A percentile compares a stretch with the other conserved stretches of the same genome.
phyloP scores from a whole-genome alignment of 2,329 filamentous ascomycete genomes.

The Alternaria brassicae region DNA sequence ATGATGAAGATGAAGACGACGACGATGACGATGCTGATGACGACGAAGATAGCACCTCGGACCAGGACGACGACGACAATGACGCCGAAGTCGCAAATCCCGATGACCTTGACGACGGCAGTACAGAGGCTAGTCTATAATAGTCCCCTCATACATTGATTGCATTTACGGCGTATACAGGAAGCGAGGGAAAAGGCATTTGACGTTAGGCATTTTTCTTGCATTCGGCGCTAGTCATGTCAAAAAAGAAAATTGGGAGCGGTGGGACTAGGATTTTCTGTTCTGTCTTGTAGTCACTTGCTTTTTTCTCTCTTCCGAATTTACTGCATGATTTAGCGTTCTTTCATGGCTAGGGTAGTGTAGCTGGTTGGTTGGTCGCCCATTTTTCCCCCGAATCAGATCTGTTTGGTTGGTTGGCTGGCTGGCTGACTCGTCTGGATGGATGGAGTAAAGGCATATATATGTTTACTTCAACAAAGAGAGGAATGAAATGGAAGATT shows the following conservation, averaged over 20 bases:
- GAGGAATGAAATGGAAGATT: not conserved
- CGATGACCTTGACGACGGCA: constrained; percentile 11
- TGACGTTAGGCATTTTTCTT: not conserved
- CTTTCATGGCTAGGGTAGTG: not conserved
- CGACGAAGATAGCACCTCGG: constrained; percentile 16
- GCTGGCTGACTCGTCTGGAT: too few species aligned
- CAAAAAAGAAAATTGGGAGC: not conserved
- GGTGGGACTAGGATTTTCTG: too few species aligned
- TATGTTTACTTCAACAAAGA: too few species aligned
- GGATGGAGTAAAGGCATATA: too few species aligned
- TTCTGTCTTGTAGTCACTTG: too few species aligned
- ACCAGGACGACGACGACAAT: constrained; percentile 1
- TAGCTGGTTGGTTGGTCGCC: too few species aligned
- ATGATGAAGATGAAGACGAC: constrained; percentile 12
- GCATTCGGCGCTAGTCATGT: not conserved
- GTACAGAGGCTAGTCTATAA: constrained; percentile 12
- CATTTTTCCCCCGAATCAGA: too few species aligned
- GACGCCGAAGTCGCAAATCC: not conserved
- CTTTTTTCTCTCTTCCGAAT: not conserved
- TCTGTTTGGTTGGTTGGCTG: too few species aligned
- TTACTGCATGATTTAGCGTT: not conserved
- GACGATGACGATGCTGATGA: constrained; percentile 8
- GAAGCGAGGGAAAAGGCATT: not conserved
- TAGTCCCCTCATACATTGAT: not conserved
- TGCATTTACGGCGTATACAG: not conserved